These are phyloP conservation scores for Dactylellina parvicollis DNA, from an alignment of 2,329 filamentous ascomycete genomes.

Conservation along the genomic window DNA sequence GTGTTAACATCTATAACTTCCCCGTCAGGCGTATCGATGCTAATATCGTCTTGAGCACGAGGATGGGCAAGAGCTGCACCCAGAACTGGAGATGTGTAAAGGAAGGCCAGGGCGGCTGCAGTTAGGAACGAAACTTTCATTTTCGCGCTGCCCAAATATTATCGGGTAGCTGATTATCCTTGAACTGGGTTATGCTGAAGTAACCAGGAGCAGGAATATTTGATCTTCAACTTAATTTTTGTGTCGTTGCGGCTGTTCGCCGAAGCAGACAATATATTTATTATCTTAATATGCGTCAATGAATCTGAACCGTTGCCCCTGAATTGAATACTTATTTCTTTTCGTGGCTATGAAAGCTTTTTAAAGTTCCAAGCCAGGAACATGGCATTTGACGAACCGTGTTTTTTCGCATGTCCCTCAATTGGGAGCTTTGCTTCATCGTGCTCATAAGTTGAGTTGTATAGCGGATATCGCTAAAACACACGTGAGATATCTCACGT, in stretches of 20 bases:
- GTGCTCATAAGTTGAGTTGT: constrained; percentile 24
- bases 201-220: no score
- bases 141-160: background rate
- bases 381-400: constrained; percentile 12
- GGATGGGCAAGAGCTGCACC: constrained; percentile 23
- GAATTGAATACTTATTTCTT: background rate
- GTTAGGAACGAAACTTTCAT: constrained; percentile 17
- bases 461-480: constrained; percentile 17
- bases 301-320: background rate
- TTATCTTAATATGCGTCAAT: no score
- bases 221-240: no score
- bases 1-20: background rate
- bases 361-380: background rate
- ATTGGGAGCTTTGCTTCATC: constrained; percentile 30
- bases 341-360: background rate
- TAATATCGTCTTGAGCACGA: constrained; percentile 15
- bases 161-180: no score
- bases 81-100: constrained; percentile 33
- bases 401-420: constrained; percentile 31
- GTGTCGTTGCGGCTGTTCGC: no score
- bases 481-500: constrained; percentile 11
- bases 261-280: no score
- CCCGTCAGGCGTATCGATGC: background rate
- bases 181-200: no score
- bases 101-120: constrained; percentile 22